These are phyloP conservation scores for Camelina hispida DNA, from an alignment of 345 rosid species.

Conservation along the genomic window DNA sequence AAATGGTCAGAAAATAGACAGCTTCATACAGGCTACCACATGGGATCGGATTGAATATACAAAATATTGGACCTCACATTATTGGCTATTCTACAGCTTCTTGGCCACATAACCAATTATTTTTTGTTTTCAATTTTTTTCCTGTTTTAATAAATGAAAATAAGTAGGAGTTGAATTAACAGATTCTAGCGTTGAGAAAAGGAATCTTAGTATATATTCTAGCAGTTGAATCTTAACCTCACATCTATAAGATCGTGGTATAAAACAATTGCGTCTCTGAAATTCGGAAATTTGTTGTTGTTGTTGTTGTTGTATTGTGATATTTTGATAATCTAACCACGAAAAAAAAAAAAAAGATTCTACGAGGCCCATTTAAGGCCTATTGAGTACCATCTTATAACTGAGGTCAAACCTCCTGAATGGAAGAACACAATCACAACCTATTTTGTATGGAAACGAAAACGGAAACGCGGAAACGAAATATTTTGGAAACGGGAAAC, in stretches of 20 bases:
- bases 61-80: conserved; percentile 21
- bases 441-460: conserved; percentile 45
- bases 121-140: not conserved
- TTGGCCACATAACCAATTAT: conserved; percentile 5
- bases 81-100: conserved; percentile 35
- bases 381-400: not conserved
- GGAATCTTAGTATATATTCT: not conserved
- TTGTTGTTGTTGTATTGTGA: not conserved
- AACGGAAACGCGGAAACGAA: too few species aligned
- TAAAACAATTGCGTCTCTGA: not conserved
- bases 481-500: too few species aligned
- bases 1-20: conserved; percentile 32
- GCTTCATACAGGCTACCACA: conserved; percentile 40
- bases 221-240: not conserved
- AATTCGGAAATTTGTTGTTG: not conserved
- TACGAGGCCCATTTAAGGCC: conserved; percentile 15
- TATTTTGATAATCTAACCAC: not conserved
- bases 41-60: conserved; percentile 20
- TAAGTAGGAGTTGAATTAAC: conserved; percentile 25
- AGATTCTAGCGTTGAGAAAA: conserved; percentile 11
- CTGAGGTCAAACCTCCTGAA: not conserved
- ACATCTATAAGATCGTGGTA: not conserved
- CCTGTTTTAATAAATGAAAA: not conserved
- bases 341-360: not conserved
- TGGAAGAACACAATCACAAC: not conserved